These are phyloP conservation scores for Candida koratica DNA, from an alignment of 805 yeast genomes.

Conservation along the genomic window DNA sequence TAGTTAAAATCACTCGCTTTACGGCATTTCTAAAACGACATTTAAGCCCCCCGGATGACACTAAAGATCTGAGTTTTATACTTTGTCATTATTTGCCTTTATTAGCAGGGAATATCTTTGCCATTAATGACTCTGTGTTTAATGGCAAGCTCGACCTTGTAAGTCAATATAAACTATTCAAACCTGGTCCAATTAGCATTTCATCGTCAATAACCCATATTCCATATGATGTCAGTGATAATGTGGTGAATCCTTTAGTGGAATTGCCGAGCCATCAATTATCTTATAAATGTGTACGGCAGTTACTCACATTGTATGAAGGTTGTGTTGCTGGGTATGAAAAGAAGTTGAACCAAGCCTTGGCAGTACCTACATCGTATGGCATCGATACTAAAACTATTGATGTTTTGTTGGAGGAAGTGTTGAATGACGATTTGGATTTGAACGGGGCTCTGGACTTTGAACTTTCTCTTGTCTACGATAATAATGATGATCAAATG, in stretches of 20 bases:
- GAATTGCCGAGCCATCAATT: conserved; percentile 25
- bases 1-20: conserved; percentile 42
- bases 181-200: conserved; percentile 23
- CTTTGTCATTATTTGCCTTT: conserved; percentile 32
- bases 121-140: conserved; percentile 35
- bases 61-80: not conserved
- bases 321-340: conserved; percentile 36
- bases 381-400: not conserved
- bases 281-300: conserved; percentile 26
- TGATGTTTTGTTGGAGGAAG: conserved; percentile 7
- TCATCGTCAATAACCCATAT: conserved; percentile 34
- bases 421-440: conserved; percentile 9
- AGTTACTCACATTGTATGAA: conserved; percentile 25
- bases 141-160: conserved; percentile 25
- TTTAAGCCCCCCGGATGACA: not conserved
- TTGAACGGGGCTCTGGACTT: conserved; percentile 10
- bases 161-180: conserved; percentile 26
- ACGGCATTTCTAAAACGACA: conserved; percentile 25
- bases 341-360: conserved; percentile 29
- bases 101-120: conserved; percentile 29
- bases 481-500: conserved; percentile 5
- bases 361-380: conserved; percentile 18
- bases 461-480: conserved; percentile 1
- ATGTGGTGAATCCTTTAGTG: conserved; percentile 27
- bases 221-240: conserved; percentile 40